phyloP scores from a whole-genome alignment of 805 yeast species.

The Schizosaccharomyces japonicus region DNA sequence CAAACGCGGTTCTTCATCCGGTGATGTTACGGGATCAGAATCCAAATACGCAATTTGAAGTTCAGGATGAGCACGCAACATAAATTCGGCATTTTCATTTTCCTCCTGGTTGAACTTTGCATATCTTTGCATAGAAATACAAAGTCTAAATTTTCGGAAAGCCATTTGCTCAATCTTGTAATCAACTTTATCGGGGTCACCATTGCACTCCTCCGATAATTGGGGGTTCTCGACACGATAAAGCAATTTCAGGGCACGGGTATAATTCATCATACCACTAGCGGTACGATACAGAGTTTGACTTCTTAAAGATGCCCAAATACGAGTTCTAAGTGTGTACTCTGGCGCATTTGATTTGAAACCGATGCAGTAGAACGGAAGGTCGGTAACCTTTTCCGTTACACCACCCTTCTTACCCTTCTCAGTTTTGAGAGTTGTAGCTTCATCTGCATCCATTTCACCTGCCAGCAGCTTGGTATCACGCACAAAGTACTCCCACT shows the following conservation, averaged over 20 bases:
- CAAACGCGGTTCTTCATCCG: constrained; percentile 23
- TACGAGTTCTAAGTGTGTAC: constrained; percentile 81
- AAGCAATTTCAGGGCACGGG: constrained; percentile 79
- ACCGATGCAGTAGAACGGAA: constrained; percentile 89
- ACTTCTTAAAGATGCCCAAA: constrained; percentile 94
- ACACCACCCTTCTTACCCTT: constrained; percentile 47
- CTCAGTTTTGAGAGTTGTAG: constrained; percentile 26
- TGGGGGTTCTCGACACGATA: constrained; percentile 90
- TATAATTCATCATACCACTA: constrained; percentile 94
- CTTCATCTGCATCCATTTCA: constrained; percentile 37
- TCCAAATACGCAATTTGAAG: constrained; percentile 68
- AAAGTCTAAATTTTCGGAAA: constrained; percentile 49
- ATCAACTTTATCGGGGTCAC: constrained; percentile 89
- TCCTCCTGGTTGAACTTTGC: constrained; percentile 43
- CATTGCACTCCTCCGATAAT: constrained; percentile 92
- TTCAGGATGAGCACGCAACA: constrained; percentile 53
- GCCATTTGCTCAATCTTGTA: constrained; percentile 76
- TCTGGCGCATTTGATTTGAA: constrained; percentile 95
- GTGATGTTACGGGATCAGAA: constrained; percentile 42
- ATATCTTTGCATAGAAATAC: constrained; percentile 73
- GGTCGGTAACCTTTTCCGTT: constrained; percentile 52
- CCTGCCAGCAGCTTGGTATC: constrained; percentile 90
- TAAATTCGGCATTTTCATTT: constrained; percentile 36
- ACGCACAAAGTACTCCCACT: constrained; percentile 92
- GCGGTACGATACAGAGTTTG: constrained; percentile 93